These are phyloP conservation scores for Syncephalastrum contaminatum DNA, from an alignment of 371 early-diverging fungal genomes.

Conservation along the genomic window DNA sequence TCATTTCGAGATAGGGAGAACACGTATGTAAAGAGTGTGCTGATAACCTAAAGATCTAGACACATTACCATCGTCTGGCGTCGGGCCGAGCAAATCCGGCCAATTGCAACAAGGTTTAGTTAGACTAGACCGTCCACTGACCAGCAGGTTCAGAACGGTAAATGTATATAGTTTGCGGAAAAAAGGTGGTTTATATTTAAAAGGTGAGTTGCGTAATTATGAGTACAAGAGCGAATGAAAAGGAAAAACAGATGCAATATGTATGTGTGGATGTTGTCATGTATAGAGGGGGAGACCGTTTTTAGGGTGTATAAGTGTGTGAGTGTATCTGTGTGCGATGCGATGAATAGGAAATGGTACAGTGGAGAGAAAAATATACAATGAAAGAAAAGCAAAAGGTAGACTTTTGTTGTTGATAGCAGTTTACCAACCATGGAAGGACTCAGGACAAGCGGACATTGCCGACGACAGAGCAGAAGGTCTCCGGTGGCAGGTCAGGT, in stretches of 20 bases:
- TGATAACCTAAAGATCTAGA: too few species aligned
- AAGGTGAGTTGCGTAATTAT: too few species aligned
- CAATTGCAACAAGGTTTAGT: too few species aligned
- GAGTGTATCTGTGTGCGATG: not conserved
- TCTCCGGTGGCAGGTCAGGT: slow-evolving; percentile 22
- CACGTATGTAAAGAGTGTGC: too few species aligned
- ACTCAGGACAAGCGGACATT: slow-evolving; percentile 3
- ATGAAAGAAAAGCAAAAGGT: not conserved
- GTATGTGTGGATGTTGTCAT: not conserved
- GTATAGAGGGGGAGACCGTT: not conserved
- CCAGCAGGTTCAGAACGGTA: too few species aligned
- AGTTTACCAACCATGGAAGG: not conserved
- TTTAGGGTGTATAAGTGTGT: not conserved
- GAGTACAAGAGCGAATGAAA: not conserved
- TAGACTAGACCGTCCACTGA: too few species aligned
- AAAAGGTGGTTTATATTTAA: too few species aligned
- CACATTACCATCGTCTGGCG: too few species aligned
- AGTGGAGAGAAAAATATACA: slow-evolving; percentile 2
- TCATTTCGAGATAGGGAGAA: too few species aligned
- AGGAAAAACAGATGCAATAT: slow-evolving; percentile 3
- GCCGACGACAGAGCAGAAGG: slow-evolving; percentile 4
- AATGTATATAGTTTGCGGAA: too few species aligned
- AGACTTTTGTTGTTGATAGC: not conserved
- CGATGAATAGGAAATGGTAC: slow-evolving; percentile 2
- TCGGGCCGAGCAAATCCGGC: too few species aligned